Base-by-base conservation (phyloP, 2,329 filamentous ascomycete species). In the Cordyceps pruinosa region DNA sequence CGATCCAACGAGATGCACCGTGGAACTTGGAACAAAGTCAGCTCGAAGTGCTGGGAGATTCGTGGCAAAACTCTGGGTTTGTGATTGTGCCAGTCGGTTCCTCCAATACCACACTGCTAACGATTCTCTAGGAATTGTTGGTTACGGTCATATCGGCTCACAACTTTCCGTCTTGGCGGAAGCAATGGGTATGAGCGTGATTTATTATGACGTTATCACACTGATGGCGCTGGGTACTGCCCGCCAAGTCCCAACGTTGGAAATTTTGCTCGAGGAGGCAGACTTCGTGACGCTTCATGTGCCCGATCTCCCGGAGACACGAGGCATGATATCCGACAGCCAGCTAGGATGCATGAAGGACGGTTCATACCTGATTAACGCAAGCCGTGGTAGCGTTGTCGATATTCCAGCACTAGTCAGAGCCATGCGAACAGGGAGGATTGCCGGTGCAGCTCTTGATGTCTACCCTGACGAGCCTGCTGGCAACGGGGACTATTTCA, bases 11-110 rank as follows among this genome's bases (percentile, higher is more conserved):
- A 99, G 76, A 85, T 99, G 82, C 94, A 99, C 78, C 83, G 83
- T 58, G 94, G 94, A 58, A 90, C 85, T 44, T 99, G 94, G 94
- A 97, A 97, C 75, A 99, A 99, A 78, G 92, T 97, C 68, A 96
- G 91, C 77, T 82, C 83, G 67, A 92, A 89, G 69, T 99, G 94
- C 81, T 97, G 94, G 94, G 94, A 99, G 73, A 91, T 97, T 66
- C 86, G 94, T 66, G 94, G 94, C 71, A 99, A 99, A 81, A 97
- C 93, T 44, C 81, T 99, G 54, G 94, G 88, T 85, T 74, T 59
- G 76, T 69, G 25, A 7, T 8, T 19, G 8, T 19, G 21, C 21
- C 17, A 5, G n/a, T 5, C 12, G 6, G 8, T 37, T 30, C 10
- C 15, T 25, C 13, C 12, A 6, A 30, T 30, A 6, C 4, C 8